These are phyloP conservation scores for Pyrenochaeta sp. DNA, from an alignment of 2,329 filamentous ascomycete genomes.

Conservation along the genomic window DNA sequence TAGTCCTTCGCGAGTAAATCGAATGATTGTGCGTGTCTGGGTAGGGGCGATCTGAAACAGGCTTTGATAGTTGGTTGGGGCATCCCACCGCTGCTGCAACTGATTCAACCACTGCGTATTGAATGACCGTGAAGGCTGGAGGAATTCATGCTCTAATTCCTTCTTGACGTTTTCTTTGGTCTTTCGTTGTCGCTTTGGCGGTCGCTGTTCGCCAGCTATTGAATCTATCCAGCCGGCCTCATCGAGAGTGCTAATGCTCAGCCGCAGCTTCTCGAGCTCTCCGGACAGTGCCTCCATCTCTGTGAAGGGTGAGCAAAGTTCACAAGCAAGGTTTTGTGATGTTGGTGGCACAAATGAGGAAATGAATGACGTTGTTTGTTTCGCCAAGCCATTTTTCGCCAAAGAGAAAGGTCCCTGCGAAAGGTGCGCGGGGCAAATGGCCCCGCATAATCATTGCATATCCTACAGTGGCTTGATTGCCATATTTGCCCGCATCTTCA, in stretches of 20 bases:
- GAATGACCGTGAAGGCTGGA: constrained; percentile 82
- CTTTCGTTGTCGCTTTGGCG: constrained; percentile 63
- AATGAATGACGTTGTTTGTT: constrained; percentile 30
- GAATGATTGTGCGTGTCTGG: constrained; percentile 91
- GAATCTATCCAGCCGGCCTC: constrained; percentile 62
- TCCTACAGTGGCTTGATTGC: not conserved
- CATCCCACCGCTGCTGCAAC: constrained; percentile 90
- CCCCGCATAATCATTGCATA: constrained; percentile 1
- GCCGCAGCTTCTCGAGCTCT: constrained; percentile 62
- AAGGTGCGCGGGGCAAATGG: constrained; percentile 10
- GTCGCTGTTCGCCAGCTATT: constrained; percentile 63
- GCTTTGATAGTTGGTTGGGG: constrained; percentile 79
- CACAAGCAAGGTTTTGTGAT: constrained; percentile 6
- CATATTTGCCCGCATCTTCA: not conserved
- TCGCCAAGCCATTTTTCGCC: constrained; percentile 18
- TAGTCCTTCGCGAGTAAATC: constrained; percentile 89
- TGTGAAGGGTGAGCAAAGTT: constrained; percentile 9
- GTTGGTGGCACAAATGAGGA: constrained; percentile 21
- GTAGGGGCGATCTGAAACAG: constrained; percentile 89
- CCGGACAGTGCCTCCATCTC: constrained; percentile 54
- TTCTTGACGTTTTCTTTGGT: constrained; percentile 70
- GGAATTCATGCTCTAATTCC: constrained; percentile 77
- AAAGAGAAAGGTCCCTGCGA: constrained; percentile 9
- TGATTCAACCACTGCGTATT: constrained; percentile 86
- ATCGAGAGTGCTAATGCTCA: constrained; percentile 44